Evolutionary conservation across 2,329 filamentous ascomycete species (phyloP), one percentile per base, ranked within the genome.

Genomic region (Pseudocercospora eumusae): DNA sequence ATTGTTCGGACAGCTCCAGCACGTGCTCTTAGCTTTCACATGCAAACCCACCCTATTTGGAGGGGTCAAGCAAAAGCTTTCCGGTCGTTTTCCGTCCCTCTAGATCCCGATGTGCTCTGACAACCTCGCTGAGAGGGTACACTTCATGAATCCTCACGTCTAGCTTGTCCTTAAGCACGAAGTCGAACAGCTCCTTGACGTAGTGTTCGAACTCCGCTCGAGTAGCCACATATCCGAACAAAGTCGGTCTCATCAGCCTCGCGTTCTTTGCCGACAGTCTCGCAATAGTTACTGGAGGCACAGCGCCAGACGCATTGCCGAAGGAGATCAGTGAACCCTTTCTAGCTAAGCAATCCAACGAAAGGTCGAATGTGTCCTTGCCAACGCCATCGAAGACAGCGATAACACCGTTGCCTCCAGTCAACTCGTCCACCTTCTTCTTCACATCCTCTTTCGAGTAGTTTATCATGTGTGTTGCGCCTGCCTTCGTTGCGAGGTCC

Each of bases 371-470:
- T 0, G 93, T 96, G 54, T 83, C 83, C 79, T 91, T 91, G 11
- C 92, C 93, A 2, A 96, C 91, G 5, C 90, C 90, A 74, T 96
- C 92, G 73, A 92, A 96, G 27, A 96, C 88, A 9, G 88, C 91
- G 66, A 86, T 84, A 2, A 89, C 87, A 7, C 93, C 93, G 63
- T 86, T 79, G 0, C 88, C 88, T 1, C 81, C 84, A 0, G 92
- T 96, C 54, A 91, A 86, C 73, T 89, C 83, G 70, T 83, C 80
- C 5, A 91, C 87, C 73, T 84, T 81, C 40, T 75, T 76, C 60
- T 84, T 83, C 23, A 88, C 79, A 61, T 84, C 80, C 53, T 88
- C 86, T 31, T 79, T 75, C 47, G 76, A 76, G 68, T 92, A 93
- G 74, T 91, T 88, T 68, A 96, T 82, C 60, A 88, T 79, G 67